These are phyloP conservation scores for Fraxinus pennsylvanica DNA, from an alignment of 257 asterid genomes.

Conservation along the genomic window DNA sequence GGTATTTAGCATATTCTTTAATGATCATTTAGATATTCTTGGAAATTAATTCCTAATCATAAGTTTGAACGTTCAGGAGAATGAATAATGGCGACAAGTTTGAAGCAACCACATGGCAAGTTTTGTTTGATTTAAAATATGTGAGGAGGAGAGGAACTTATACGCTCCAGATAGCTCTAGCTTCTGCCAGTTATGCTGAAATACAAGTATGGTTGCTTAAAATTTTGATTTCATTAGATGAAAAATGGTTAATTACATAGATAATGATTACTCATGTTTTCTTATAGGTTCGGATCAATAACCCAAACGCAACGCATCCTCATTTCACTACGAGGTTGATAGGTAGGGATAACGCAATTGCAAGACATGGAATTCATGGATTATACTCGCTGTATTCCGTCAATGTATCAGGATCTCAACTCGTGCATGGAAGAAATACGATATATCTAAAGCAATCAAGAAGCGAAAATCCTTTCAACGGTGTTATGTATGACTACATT, in stretches of 20 bases:
- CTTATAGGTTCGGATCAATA: conserved; percentile 54
- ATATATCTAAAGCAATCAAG: conserved; percentile 53
- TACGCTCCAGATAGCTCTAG: conserved; percentile 65
- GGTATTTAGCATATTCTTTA: conserved; percentile 32
- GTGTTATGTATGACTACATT: conserved; percentile 70
- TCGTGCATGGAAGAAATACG: conserved; percentile 44
- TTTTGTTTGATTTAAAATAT: conserved; percentile 40
- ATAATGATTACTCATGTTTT: background rate
- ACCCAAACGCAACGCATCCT: conserved; percentile 20
- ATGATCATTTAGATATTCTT: background rate
- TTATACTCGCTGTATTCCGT: conserved; percentile 41
- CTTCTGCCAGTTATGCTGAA: conserved; percentile 58
- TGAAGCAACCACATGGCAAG: conserved; percentile 60
- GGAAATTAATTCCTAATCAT: background rate
- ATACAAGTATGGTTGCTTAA: conserved; percentile 42
- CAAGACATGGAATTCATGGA: conserved; percentile 93
- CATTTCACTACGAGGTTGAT: conserved; percentile 46
- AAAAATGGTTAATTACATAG: background rate
- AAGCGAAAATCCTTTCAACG: conserved; percentile 40
- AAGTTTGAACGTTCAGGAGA: conserved; percentile 36
- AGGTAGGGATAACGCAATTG: conserved; percentile 72
- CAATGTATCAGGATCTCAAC: conserved; percentile 38
- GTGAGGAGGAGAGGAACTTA: conserved; percentile 38
- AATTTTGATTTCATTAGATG: no score
- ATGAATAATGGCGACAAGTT: background rate